Percentiles rank a stretch among this genome's conserved stretches.
Evolutionary conservation across 345 rosid species (phyloP).

Genomic region (Sisymbrium altissimum): DNA sequence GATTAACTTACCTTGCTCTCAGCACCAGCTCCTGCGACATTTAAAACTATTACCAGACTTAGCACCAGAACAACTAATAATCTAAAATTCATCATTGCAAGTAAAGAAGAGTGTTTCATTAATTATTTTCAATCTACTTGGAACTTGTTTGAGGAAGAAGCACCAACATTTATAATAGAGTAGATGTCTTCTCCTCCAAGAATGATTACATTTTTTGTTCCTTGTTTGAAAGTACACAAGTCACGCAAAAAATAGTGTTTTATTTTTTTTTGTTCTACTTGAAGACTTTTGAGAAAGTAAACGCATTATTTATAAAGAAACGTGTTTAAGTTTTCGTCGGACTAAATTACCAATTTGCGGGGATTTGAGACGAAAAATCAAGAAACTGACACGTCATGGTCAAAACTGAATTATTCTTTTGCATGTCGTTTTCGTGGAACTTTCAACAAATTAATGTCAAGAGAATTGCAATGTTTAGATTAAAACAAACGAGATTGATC

Average conservation of each 20-base stretch:
- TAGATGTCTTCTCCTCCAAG: neutral
- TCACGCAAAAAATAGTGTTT: neutral
- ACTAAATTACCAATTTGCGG: neutral
- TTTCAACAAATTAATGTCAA: conserved; percentile 8
- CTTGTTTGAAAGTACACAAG: neutral
- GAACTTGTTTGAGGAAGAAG: neutral
- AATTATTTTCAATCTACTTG: neutral
- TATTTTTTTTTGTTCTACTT: neutral
- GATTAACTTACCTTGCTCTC: conserved; percentile 19
- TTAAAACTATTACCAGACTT: neutral
- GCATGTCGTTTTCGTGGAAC: neutral
- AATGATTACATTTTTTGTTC: neutral
- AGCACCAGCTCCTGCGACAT: neutral
- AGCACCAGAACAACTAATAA: conserved; percentile 2
- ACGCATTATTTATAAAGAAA: neutral
- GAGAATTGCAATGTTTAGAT: neutral
- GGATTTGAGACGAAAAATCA: neutral
- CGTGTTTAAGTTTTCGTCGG: neutral
- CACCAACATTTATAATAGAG: neutral
- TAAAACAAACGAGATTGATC: neutral
- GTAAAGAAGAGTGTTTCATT: neutral
- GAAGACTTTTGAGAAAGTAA: neutral
- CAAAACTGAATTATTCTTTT: conserved; percentile 2
- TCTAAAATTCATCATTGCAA: neutral
- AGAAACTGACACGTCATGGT: neutral